Evolutionary conservation across 2,329 filamentous ascomycete genomes (phyloP).

Genomic region (Fusarium sarcochroum): DNA sequence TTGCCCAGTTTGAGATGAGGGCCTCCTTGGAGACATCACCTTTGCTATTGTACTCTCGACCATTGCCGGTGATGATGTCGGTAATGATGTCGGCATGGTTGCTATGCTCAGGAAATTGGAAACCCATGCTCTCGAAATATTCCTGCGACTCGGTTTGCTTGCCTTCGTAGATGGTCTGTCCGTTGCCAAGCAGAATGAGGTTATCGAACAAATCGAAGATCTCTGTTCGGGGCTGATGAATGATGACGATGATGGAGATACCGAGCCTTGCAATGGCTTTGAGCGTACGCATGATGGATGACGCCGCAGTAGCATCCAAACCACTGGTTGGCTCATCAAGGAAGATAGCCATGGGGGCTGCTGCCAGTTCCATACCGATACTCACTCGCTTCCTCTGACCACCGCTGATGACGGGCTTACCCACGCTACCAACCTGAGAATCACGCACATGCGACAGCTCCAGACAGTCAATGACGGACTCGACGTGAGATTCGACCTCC

Average conservation of each 20-base stretch:
- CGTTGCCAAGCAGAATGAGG: constrained; percentile 68
- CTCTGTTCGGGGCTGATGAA: constrained; percentile 71
- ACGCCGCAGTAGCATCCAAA: constrained; percentile 68
- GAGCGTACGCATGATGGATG: constrained; percentile 68
- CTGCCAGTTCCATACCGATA: constrained; percentile 71
- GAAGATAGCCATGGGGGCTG: constrained; percentile 69
- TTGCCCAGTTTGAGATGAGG: constrained; percentile 64
- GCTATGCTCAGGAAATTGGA: constrained; percentile 62
- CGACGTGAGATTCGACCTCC: constrained; percentile 67
- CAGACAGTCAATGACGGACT: constrained; percentile 68
- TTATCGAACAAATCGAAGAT: constrained; percentile 71
- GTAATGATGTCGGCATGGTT: constrained; percentile 72
- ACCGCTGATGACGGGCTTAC: constrained; percentile 67
- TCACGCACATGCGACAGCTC: constrained; percentile 66
- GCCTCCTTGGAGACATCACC: constrained; percentile 64
- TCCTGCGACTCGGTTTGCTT: constrained; percentile 57
- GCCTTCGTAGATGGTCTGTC: constrained; percentile 69
- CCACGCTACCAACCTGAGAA: constrained; percentile 65
- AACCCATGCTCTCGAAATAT: constrained; percentile 69
- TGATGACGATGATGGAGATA: constrained; percentile 70
- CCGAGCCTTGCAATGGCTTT: constrained; percentile 67
- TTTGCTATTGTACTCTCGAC: constrained; percentile 62
- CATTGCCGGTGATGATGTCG: constrained; percentile 73
- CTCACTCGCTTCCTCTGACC: constrained; percentile 71
- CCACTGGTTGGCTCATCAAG: constrained; percentile 68